Evolutionary conservation across 768 basidiomycete species (phyloP), one percentile per base, ranked within the genome.

Genomic region (Phylloporus sp.): DNA sequence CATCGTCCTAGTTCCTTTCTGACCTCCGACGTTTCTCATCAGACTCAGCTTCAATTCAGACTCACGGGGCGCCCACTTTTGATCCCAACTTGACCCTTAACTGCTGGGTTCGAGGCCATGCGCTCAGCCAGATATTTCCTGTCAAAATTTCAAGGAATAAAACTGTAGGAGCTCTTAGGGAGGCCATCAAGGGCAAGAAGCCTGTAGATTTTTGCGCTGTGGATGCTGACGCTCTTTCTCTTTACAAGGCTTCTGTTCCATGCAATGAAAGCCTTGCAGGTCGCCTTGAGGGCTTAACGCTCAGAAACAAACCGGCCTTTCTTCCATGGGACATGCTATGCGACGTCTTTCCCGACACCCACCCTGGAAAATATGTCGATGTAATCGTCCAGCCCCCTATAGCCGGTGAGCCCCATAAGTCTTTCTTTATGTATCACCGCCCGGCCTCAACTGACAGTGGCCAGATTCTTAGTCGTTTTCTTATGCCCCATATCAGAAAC

Each of bases 91-190:
- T 46, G 2, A n/a, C 45, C 32, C 27, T 56, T 20, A 41, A 39
- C 31, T 53, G 40, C 27, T 54, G 45, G 49, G 32, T 53, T 1
- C 29, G 18, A 7, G 49, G 48, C 26, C 6, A 39, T 2, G 16
- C 35, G 1, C 13, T 18, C 10, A n/a, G 26, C 2, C 7, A 5
- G 6, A 20, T 42, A 16, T 54, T 57, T 32, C 5, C 20, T 6
- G 42, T 59, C 38, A 18, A 59, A 10, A 51, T 55, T 45, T 20
- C 31, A 10, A 46, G 23, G 15, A 39, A 28, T 8, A 8, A 49
- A 24, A 53, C 22, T 24, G 24, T 52, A 29, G 4, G 6, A 7
- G 22, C 18, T 20, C 42, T 55, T 13, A 50, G 24, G 35, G 8
- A 43, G 24, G 26, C 2, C 28, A 52, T 52, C 13, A 54, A 48